A percentile compares a stretch with the other conserved stretches of the same genome.
Conservation (phyloP, 208 protist genomes). For the Trypanosoma theileri region DNA sequence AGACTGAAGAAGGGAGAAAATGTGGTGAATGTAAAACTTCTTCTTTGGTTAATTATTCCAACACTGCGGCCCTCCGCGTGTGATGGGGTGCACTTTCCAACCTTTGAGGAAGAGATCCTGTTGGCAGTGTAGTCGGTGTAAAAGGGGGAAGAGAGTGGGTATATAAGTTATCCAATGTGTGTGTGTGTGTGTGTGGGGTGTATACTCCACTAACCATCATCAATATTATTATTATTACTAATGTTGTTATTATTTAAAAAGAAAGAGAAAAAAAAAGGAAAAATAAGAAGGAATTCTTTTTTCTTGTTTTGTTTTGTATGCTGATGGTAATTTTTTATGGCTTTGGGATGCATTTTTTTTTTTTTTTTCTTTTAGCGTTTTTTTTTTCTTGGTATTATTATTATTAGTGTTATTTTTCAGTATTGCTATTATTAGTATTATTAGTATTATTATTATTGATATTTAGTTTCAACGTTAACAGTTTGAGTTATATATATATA, state of each 20-base stretch:
- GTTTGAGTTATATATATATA: neutral
- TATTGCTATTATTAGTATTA: neutral
- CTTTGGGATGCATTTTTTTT: too few relatives aligned
- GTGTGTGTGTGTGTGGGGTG: conserved; percentile 16
- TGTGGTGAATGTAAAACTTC: conserved; percentile 20
- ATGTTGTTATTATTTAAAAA: too few relatives aligned
- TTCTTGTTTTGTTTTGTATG: too few relatives aligned
- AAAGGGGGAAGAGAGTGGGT: conserved; percentile 20
- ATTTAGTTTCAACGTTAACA: neutral
- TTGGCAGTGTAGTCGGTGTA: conserved; percentile 24
- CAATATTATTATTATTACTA: too few relatives aligned
- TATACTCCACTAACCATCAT: too few relatives aligned
- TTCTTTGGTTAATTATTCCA: conserved; percentile 60
- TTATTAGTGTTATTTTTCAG: neutral
- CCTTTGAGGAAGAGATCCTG: conserved; percentile 41
- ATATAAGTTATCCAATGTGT: neutral
- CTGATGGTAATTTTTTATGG: too few relatives aligned
- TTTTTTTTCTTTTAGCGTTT: too few relatives aligned
- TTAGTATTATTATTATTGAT: neutral
- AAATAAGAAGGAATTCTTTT: too few relatives aligned
- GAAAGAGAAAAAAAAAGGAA: too few relatives aligned
- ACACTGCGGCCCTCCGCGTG: conserved; percentile 39
- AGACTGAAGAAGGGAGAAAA: neutral
- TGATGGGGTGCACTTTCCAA: conserved; percentile 76
- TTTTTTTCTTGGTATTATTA: neutral